Base-by-base conservation (phyloP, 169 alveolate genomes). In the Cryptosporidium tyzzeri region DNA sequence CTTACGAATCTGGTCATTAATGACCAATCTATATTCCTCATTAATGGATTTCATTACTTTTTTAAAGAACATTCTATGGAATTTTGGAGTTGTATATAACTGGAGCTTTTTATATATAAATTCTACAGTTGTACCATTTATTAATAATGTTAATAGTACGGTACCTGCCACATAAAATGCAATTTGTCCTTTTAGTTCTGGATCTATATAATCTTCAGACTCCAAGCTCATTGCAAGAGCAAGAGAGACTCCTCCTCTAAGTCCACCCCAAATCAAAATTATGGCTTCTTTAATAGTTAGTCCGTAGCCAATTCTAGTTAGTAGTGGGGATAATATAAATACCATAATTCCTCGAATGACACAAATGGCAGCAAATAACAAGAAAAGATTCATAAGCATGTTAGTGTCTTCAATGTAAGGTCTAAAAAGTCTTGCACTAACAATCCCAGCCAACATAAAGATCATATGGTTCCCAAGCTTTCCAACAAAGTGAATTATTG, bases 211-310 rank as follows among this genome's bases (percentile, higher is more conserved):
- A 18, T 59, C 70, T 41, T 86, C 93, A 9, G 86, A 87, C 41
- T 59, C 86, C 23, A 92, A 86, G 29, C 91, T 75, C 86, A 92
- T 85, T 12, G 94, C 93, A 8, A 92, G 75, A 23, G 92, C 91
- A 65, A 92, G 48, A 8, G 91, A 73, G 6, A 92, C 91, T 35
- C 93, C 94, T n/a, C 94, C 94, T 70, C 94, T 67, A n/a, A 92
- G 85, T 14, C 94, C 94, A 7, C 92, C 91, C 80, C 85, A 92
- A n/a, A 85, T 74, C 2, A 92, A 92, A 37, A 92, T 67, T n/a
- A 84, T 58, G 0, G 84, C 86, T 12, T 86, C 85, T 48, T 86
- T 75, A 55, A 71, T 51, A 0, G 92, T 70, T 51, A 92, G 44
- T 0, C 91, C 93, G 61, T 92, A 92, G 9, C 94, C 94, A 21